Conservation (phyloP, 495 filamentous ascomycete genomes). For the Choiromyces venosus region DNA sequence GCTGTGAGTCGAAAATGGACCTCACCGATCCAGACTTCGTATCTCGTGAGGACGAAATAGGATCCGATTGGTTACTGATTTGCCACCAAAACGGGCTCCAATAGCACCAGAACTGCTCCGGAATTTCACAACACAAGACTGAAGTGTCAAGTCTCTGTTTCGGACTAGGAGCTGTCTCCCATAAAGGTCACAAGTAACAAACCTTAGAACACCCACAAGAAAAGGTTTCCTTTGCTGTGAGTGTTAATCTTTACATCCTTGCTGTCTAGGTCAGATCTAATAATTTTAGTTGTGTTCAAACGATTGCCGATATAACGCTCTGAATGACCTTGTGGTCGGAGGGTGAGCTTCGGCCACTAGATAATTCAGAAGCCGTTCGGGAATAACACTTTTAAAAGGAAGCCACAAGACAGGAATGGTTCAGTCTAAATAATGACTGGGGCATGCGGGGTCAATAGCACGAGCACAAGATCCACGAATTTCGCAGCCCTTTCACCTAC, state of each 20-base stretch:
- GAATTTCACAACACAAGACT: neutral
- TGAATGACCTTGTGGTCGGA: neutral
- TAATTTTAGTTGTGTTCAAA: neutral
- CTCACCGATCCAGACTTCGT: neutral
- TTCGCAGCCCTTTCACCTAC: neutral
- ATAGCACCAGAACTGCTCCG: neutral
- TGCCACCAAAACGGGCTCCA: neutral
- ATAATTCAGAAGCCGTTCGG: neutral
- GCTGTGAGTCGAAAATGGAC: neutral
- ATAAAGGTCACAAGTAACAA: neutral
- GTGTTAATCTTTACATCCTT: neutral
- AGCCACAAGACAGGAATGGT: neutral
- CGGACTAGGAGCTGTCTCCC: neutral
- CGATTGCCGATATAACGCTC: neutral
- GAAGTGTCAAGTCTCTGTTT: neutral
- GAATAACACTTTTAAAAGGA: neutral
- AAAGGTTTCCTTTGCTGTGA: neutral
- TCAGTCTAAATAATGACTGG: neutral
- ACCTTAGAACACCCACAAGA: neutral
- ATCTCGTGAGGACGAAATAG: neutral
- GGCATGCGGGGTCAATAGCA: neutral
- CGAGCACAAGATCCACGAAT: conserved; percentile 5
- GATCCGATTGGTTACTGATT: neutral
- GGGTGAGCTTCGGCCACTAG: neutral
- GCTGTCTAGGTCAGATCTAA: neutral